Conservation (phyloP, 1,284 basidiomycete species). For the Sporisorium graminicola region DNA sequence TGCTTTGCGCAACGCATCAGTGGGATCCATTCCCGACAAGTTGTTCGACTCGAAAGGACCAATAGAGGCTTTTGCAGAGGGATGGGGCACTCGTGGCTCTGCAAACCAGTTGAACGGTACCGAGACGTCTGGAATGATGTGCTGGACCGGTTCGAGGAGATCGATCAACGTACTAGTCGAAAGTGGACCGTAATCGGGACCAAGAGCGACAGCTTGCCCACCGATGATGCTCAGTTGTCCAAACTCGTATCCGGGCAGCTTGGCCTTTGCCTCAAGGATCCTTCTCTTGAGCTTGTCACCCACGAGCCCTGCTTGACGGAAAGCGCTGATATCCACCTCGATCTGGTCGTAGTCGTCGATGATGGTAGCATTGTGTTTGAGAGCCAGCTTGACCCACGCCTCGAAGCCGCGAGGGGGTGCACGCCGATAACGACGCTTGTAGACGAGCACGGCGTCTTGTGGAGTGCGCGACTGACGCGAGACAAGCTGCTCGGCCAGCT, state of each 20-base stretch:
- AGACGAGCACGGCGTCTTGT: conserved; percentile 21
- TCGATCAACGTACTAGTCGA: conserved; percentile 19
- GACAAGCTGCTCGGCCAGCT: conserved; percentile 22
- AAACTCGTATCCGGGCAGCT: conserved; percentile 7
- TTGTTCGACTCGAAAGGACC: background rate
- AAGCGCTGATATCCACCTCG: conserved; percentile 23
- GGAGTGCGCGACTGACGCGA: conserved; percentile 27
- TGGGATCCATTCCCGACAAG: conserved; percentile 9
- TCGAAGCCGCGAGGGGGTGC: conserved; percentile 26
- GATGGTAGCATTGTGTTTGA: conserved; percentile 27
- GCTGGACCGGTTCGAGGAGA: conserved; percentile 25
- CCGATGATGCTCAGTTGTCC: conserved; percentile 27
- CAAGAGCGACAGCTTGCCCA: conserved; percentile 20
- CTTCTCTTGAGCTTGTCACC: conserved; percentile 31
- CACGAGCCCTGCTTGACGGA: conserved; percentile 19
- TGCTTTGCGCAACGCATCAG: conserved; percentile 6
- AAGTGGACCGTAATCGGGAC: conserved; percentile 25
- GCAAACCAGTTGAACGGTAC: conserved; percentile 43
- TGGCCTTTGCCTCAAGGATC: conserved; percentile 26
- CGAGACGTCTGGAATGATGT: conserved; percentile 28
- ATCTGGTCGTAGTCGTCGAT: conserved; percentile 47
- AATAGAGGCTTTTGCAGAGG: background rate
- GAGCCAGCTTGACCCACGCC: conserved; percentile 25
- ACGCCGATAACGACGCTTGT: conserved; percentile 28
- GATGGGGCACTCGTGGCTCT: conserved; percentile 27